These are phyloP conservation scores for Raphanus raphanistrum DNA, from an alignment of 345 rosid genomes.

Conservation along the genomic window DNA sequence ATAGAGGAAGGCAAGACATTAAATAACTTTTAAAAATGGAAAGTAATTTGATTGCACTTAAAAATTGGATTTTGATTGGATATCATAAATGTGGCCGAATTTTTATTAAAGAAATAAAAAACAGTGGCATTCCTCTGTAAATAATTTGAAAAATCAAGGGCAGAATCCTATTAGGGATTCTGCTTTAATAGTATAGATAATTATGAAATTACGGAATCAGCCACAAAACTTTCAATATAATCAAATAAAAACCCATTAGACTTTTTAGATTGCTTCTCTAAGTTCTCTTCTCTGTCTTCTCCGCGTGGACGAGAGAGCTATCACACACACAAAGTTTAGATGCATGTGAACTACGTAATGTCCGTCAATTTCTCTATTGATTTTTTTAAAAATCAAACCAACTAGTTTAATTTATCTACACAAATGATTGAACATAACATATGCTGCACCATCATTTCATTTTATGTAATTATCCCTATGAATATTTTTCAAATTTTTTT, in stretches of 20 bases:
- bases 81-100: too few species aligned
- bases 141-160: too few species aligned
- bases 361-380: constrained; percentile 25
- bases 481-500: too few species aligned
- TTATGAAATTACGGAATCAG: constrained; percentile 13
- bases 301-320: constrained; percentile 32
- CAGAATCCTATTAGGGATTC: too few species aligned
- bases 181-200: too few species aligned
- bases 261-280: constrained; percentile 1
- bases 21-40: too few species aligned
- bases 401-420: constrained; percentile 19
- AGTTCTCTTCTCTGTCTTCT: constrained; percentile 17
- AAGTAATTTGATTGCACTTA: too few species aligned
- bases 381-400: neutral
- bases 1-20: too few species aligned
- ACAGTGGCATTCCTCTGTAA: too few species aligned
- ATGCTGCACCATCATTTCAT: neutral
- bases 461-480: neutral
- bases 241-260: constrained; percentile 9
- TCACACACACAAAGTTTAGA: neutral
- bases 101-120: too few species aligned
- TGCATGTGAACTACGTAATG: constrained; percentile 41
- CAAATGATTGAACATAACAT: constrained; percentile 17
- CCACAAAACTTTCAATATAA: neutral
- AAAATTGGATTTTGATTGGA: too few species aligned